Conservation (phyloP, 192 early-diverging fungal species). For the Lunasporangiospora selenospora region DNA sequence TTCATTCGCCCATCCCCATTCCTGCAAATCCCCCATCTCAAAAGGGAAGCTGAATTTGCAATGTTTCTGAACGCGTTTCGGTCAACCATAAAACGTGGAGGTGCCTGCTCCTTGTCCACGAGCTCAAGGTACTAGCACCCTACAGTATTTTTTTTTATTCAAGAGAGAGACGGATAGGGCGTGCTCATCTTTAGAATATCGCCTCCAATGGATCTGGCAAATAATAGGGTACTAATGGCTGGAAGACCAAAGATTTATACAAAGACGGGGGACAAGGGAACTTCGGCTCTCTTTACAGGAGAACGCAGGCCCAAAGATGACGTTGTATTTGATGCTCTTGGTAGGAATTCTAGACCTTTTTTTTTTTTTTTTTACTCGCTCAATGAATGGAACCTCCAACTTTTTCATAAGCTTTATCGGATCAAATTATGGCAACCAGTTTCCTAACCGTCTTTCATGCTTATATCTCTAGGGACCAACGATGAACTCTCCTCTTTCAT, state of each 20-base stretch:
- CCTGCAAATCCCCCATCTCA: too few relatives aligned
- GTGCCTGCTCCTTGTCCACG: slow-evolving; percentile 5
- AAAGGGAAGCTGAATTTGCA: too few relatives aligned
- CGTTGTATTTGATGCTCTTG: slow-evolving; percentile 87
- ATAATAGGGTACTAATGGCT: slow-evolving; percentile 16
- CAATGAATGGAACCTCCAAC: too few relatives aligned
- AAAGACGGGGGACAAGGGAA: slow-evolving; percentile 90
- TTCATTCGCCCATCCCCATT: too few relatives aligned
- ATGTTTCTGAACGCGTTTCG: slow-evolving; percentile 19
- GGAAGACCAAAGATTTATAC: slow-evolving; percentile 83
- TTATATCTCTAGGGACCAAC: slow-evolving; percentile 60
- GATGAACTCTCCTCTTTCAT: slow-evolving; percentile 84
- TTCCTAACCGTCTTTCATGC: neutral
- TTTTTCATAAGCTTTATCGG: too few relatives aligned
- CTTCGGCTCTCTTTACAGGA: slow-evolving; percentile 86
- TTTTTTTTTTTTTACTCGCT: too few relatives aligned
- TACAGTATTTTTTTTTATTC: too few relatives aligned
- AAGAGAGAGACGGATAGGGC: too few relatives aligned
- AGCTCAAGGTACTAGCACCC: neutral
- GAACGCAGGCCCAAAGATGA: slow-evolving; percentile 90
- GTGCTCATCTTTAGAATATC: too few relatives aligned
- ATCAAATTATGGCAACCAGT: too few relatives aligned
- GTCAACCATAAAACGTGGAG: neutral
- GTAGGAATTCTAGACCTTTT: too few relatives aligned
- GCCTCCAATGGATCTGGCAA: too few relatives aligned